phyloP scores from a whole-genome alignment of 148 eudicot genomes.

The Vaccinium vitisidaea region DNA sequence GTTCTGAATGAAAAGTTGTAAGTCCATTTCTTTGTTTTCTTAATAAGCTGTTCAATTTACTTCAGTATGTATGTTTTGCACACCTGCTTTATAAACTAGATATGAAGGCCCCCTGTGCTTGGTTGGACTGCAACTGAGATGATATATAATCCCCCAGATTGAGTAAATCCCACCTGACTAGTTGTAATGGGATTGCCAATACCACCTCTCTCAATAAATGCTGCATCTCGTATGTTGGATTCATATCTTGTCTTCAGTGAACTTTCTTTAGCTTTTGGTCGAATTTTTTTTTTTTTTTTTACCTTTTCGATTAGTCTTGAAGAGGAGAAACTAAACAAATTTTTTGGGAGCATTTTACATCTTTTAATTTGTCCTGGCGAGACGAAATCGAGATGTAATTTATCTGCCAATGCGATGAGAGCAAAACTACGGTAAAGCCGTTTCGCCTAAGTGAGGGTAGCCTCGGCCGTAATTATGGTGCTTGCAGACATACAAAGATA shows the following conservation, averaged over 20 bases:
- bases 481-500: background rate
- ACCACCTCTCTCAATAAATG: background rate
- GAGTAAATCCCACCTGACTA: background rate
- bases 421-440: background rate
- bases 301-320: background rate
- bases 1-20: slow-evolving; percentile 77
- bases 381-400: background rate
- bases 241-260: background rate
- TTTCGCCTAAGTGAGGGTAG: background rate
- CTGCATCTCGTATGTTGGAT: background rate
- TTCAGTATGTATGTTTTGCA: background rate
- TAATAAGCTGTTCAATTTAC: background rate
- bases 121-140: background rate
- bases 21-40: slow-evolving; percentile 22
- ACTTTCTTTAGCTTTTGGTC: background rate
- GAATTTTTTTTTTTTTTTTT: background rate
- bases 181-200: background rate
- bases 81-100: background rate
- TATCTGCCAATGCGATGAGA: background rate
- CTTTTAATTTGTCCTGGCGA: background rate
- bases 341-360: background rate
- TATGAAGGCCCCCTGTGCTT: background rate
- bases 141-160: background rate
- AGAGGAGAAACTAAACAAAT: background rate
- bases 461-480: background rate